These are phyloP conservation scores for Pseudogymnoascus sp. DNA, from an alignment of 2,329 filamentous ascomycete genomes.

Conservation along the genomic window DNA sequence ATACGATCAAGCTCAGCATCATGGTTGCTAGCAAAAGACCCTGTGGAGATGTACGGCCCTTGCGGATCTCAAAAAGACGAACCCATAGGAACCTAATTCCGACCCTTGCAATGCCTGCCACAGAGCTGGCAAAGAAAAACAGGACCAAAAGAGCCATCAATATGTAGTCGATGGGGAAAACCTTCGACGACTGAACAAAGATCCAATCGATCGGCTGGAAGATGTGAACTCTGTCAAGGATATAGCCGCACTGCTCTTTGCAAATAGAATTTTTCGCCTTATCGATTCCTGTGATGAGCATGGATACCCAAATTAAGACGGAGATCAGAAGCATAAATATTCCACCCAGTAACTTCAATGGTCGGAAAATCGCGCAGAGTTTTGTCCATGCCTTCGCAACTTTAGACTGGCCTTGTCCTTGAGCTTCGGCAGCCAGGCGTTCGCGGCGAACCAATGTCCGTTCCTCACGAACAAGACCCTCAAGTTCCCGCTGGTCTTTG, in stretches of 20 bases:
- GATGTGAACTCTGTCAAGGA: constrained; percentile 76
- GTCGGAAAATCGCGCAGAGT: constrained; percentile 71
- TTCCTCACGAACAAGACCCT: constrained; percentile 80
- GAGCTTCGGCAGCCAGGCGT: constrained; percentile 73
- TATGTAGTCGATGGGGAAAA: constrained; percentile 87
- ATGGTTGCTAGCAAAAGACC: constrained; percentile 86
- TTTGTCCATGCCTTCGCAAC: constrained; percentile 72
- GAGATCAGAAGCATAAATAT: constrained; percentile 67
- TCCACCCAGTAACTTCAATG: constrained; percentile 80
- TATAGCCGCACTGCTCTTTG: constrained; percentile 84
- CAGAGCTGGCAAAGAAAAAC: constrained; percentile 80
- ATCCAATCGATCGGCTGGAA: constrained; percentile 95
- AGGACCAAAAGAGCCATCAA: constrained; percentile 78
- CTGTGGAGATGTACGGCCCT: constrained; percentile 82
- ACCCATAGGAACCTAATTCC: constrained; percentile 97
- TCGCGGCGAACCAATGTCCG: constrained; percentile 85
- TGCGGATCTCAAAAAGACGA: constrained; percentile 81
- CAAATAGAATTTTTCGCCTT: constrained; percentile 94
- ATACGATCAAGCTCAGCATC: constrained; percentile 77
- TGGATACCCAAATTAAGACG: constrained; percentile 74
- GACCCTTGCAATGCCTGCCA: constrained; percentile 75
- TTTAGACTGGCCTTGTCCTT: constrained; percentile 66
- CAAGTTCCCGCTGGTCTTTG: constrained; percentile 83
- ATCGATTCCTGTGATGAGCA: constrained; percentile 93
- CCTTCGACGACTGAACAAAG: constrained; percentile 68